These are phyloP conservation scores for Centella asiatica DNA, from an alignment of 129 eudicot genomes.

Conservation along the genomic window DNA sequence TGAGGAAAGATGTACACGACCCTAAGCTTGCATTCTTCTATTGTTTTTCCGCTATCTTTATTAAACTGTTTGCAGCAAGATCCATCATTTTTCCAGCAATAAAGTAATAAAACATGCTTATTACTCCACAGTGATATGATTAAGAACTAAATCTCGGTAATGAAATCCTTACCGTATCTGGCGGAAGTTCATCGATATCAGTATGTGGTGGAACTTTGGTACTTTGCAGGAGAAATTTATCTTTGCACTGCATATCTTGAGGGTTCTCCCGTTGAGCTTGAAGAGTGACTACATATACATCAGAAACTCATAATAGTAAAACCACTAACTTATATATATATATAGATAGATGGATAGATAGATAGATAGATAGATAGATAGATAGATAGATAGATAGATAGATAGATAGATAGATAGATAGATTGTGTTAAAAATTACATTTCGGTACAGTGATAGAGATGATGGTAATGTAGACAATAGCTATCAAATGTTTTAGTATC, in stretches of 20 bases:
- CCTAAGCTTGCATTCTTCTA: conserved; percentile 78
- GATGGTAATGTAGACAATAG: background rate
- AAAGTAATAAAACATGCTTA: background rate
- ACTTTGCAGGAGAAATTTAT: conserved; percentile 84
- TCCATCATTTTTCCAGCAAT: background rate
- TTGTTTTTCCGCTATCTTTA: conserved; percentile 56
- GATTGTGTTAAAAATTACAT: too few species aligned
- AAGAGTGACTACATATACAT: conserved; percentile 55
- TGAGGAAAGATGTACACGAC: conserved; percentile 48
- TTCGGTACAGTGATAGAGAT: too few species aligned
- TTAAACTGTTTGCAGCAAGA: conserved; percentile 40
- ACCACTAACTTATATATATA: too few species aligned
- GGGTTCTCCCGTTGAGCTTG: conserved; percentile 86
- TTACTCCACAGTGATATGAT: background rate
- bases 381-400: too few species aligned
- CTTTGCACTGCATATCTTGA: conserved; percentile 83
- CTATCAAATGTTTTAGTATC: background rate
- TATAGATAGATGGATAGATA: too few species aligned
- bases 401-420: too few species aligned
- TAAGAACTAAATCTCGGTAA: background rate
- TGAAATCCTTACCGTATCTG: conserved; percentile 49
- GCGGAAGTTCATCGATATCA: conserved; percentile 69
- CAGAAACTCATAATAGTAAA: conserved; percentile 11
- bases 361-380: too few species aligned
- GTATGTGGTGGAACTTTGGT: conserved; percentile 49